Evolutionary conservation across 805 yeast genomes (phyloP).

Genomic region (Ogataea trehalophila): DNA sequence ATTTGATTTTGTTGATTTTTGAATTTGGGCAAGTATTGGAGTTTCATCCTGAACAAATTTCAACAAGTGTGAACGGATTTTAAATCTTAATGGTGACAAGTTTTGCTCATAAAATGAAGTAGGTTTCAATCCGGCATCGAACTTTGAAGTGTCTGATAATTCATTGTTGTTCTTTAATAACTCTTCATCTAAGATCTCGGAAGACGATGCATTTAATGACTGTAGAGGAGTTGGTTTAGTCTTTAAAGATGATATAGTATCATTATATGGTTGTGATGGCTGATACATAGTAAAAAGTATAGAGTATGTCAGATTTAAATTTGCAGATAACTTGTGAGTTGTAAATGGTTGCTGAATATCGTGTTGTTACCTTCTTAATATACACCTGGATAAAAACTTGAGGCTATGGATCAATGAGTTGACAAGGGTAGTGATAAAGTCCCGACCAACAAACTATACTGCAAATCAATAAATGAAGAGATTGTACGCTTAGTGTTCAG

Average conservation of each 20-base stretch:
- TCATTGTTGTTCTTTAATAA: constrained; percentile 7
- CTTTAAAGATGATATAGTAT: neutral
- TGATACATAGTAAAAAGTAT: neutral
- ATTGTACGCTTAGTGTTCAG: too few species aligned
- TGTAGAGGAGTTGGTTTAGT: neutral
- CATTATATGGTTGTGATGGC: constrained; percentile 2
- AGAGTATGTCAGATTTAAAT: neutral
- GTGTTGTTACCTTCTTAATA: too few species aligned
- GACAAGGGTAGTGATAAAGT: too few species aligned
- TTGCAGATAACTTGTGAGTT: too few species aligned
- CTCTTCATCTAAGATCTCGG: constrained; percentile 9
- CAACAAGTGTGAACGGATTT: constrained; percentile 47
- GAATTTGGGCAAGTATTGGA: constrained; percentile 50
- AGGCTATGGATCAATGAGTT: too few species aligned
- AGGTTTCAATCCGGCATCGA: constrained; percentile 74
- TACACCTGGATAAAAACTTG: too few species aligned
- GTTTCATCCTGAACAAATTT: constrained; percentile 66
- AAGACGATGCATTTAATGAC: neutral
- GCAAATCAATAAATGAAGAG: too few species aligned
- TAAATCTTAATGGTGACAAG: constrained; percentile 52
- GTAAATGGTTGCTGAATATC: too few species aligned
- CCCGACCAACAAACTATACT: too few species aligned
- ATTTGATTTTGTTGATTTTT: constrained; percentile 43
- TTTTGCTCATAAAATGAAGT: constrained; percentile 57
- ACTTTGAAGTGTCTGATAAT: constrained; percentile 20